These are phyloP conservation scores for Babesia ovata DNA, from an alignment of 169 alveolate genomes.

Conservation along the genomic window DNA sequence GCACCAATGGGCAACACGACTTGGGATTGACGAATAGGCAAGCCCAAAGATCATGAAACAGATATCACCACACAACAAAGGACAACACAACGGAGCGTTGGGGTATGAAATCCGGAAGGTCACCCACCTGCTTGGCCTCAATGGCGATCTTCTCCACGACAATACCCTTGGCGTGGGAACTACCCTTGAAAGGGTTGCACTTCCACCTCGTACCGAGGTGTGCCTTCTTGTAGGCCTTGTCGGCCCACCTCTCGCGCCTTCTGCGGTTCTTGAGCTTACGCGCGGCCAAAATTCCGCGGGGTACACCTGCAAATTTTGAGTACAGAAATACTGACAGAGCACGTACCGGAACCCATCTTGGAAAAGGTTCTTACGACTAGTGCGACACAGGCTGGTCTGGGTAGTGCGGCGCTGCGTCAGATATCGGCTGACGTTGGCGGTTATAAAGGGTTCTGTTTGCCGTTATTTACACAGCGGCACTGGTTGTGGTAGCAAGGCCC, in stretches of 20 bases:
- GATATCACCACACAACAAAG: not conserved
- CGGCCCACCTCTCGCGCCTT: slow-evolving; percentile 97
- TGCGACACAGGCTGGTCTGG: not conserved
- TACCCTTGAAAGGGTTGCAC: slow-evolving; percentile 97
- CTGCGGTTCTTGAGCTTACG: slow-evolving; percentile 96
- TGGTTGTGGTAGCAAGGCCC: too few relatives aligned
- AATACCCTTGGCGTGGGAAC: slow-evolving; percentile 99
- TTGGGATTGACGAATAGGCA: slow-evolving; percentile 20
- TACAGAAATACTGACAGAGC: not conserved
- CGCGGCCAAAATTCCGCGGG: slow-evolving; percentile 98
- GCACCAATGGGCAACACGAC: slow-evolving; percentile 62
- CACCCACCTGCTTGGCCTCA: slow-evolving; percentile 95
- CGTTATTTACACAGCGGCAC: too few relatives aligned
- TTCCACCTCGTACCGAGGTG: slow-evolving; percentile 95
- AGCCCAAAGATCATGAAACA: not conserved
- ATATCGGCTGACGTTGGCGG: not conserved
- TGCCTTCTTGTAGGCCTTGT: slow-evolving; percentile 95
- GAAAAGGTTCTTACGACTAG: not conserved
- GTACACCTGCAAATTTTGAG: slow-evolving; percentile 84
- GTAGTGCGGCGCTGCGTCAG: not conserved
- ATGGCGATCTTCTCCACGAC: slow-evolving; percentile 98
- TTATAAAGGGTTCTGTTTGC: not conserved
- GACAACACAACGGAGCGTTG: not conserved
- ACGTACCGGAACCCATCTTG: slow-evolving; percentile 56
- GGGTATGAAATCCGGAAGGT: not conserved